A percentile compares a stretch with the other conserved stretches of the same genome.
phyloP scores from a whole-genome alignment of 208 protist genomes.

The Sergeia podlipaevii region DNA sequence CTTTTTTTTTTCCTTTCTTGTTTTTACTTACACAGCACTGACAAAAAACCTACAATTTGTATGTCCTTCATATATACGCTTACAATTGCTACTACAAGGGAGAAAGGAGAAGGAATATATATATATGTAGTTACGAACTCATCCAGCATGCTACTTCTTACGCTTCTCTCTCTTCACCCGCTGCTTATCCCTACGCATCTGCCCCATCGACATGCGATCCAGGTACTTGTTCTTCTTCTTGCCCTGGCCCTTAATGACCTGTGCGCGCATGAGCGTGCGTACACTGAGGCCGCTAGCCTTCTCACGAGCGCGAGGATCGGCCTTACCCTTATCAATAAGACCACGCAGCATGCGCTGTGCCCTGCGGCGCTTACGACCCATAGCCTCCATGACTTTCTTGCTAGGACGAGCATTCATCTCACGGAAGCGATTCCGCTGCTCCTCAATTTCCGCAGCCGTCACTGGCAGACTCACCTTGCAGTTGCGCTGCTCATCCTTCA shows the following conservation, averaged over 20 bases:
- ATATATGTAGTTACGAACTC: too few relatives aligned
- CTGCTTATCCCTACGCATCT: conserved; percentile 59
- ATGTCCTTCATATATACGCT: too few relatives aligned
- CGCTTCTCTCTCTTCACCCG: conserved; percentile 29
- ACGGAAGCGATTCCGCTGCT: conserved; percentile 84
- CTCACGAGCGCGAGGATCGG: conserved; percentile 79
- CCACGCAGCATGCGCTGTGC: conserved; percentile 79
- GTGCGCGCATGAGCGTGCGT: conserved; percentile 86
- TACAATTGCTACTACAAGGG: too few relatives aligned
- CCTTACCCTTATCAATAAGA: conserved; percentile 88
- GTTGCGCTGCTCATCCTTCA: conserved; percentile 91
- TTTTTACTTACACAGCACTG: neutral
- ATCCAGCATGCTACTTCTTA: conserved; percentile 6
- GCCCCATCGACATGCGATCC: conserved; percentile 71
- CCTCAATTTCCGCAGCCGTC: conserved; percentile 90
- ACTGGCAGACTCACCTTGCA: conserved; percentile 81
- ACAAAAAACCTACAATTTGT: too few relatives aligned
- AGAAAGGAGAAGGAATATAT: conserved; percentile 1
- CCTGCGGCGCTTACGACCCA: conserved; percentile 93
- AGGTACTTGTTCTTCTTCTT: conserved; percentile 77
- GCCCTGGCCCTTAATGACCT: conserved; percentile 66
- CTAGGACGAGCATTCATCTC: conserved; percentile 95
- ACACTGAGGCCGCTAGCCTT: conserved; percentile 75
- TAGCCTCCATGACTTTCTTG: conserved; percentile 97
- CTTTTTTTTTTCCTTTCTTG: conserved; percentile 1